These are phyloP conservation scores for Penicillium hesseltinei DNA, from an alignment of 2,329 filamentous ascomycete species.

Conservation along the genomic window DNA sequence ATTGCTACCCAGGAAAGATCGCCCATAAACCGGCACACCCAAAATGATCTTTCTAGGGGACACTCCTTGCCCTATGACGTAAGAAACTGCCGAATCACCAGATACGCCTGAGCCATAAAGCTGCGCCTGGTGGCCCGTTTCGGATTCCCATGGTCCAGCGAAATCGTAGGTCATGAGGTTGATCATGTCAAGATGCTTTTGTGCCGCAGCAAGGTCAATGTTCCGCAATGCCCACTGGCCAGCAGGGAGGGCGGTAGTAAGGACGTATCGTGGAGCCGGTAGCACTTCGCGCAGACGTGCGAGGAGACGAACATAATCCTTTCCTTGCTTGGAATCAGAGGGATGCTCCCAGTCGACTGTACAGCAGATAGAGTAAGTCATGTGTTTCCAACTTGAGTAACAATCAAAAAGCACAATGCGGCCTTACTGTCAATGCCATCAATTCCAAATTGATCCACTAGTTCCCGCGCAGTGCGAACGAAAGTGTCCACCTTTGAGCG, in stretches of 20 bases:
- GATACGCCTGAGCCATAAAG: slow-evolving; percentile 62
- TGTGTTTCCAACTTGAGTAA: background rate
- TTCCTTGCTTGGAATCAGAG: slow-evolving; percentile 62
- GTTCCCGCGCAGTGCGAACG: slow-evolving; percentile 62
- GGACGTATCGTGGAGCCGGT: slow-evolving; percentile 65
- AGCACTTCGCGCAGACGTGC: slow-evolving; percentile 64
- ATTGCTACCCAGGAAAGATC: slow-evolving; percentile 67
- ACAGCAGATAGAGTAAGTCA: background rate
- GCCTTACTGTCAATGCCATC: slow-evolving; percentile 73
- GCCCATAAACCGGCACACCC: slow-evolving; percentile 72
- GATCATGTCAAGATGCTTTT: slow-evolving; percentile 68
- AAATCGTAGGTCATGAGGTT: slow-evolving; percentile 84
- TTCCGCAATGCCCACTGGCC: slow-evolving; percentile 64
- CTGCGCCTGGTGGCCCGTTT: slow-evolving; percentile 72
- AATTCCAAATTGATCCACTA: slow-evolving; percentile 69
- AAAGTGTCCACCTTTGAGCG: slow-evolving; percentile 65
- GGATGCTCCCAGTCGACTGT: slow-evolving; percentile 81
- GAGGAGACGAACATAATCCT: slow-evolving; percentile 68
- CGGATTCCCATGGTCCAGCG: slow-evolving; percentile 65
- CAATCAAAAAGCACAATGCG: background rate
- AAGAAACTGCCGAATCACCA: slow-evolving; percentile 64
- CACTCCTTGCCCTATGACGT: slow-evolving; percentile 65
- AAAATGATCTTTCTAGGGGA: slow-evolving; percentile 70
- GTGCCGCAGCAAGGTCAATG: slow-evolving; percentile 64
- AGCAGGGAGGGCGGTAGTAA: slow-evolving; percentile 72